Conservation (phyloP, 805 yeast species). For the Dipodascus albidus region DNA sequence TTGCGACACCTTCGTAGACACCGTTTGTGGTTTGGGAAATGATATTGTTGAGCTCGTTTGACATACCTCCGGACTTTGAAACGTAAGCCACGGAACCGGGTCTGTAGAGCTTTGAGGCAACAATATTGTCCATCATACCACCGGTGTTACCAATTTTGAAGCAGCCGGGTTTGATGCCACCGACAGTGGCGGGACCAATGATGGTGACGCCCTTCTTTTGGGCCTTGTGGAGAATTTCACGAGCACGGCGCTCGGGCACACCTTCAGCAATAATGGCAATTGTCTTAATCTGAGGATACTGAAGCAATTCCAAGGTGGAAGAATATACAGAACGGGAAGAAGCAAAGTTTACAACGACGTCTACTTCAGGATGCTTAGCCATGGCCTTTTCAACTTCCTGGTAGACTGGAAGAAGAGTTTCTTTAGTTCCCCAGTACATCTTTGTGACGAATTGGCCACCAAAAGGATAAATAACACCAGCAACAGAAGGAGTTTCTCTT, state of each 20-base stretch:
- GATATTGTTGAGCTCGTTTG: conserved; percentile 37
- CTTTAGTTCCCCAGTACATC: conserved; percentile 40
- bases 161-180: conserved; percentile 39
- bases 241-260: conserved; percentile 39
- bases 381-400: conserved; percentile 32
- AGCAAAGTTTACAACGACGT: conserved; percentile 37
- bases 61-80: conserved; percentile 39
- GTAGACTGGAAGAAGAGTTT: conserved; percentile 34
- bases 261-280: conserved; percentile 39
- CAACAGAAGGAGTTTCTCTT: conserved; percentile 35
- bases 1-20: conserved; percentile 49
- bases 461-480: conserved; percentile 36
- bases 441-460: conserved; percentile 35
- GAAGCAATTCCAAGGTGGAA: conserved; percentile 36
- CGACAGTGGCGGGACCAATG: conserved; percentile 38
- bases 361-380: conserved; percentile 35
- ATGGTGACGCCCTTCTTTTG: conserved; percentile 34
- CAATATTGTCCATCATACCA: conserved; percentile 40
- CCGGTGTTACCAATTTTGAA: conserved; percentile 40
- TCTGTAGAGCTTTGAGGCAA: conserved; percentile 36
- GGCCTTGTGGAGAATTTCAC: conserved; percentile 34
- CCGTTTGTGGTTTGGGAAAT: conserved; percentile 35
- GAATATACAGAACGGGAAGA: conserved; percentile 36
- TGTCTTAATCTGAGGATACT: conserved; percentile 34
- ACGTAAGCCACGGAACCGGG: conserved; percentile 38